phyloP scores from a whole-genome alignment of 768 basidiomycete species.

The Rhizopogon vulgaris region DNA sequence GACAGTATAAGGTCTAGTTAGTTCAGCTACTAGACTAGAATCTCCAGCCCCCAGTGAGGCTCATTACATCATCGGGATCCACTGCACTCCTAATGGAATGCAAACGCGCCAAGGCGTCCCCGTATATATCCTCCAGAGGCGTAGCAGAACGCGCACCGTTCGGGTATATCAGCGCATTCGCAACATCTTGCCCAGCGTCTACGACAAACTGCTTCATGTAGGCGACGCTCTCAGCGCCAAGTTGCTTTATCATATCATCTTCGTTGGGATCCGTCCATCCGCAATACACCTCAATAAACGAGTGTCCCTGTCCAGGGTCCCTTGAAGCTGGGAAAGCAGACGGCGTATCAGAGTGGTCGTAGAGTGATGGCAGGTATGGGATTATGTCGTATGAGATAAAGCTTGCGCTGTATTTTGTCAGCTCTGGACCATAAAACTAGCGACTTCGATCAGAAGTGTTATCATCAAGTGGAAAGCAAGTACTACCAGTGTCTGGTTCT shows the following conservation, averaged over 20 bases:
- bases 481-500: neutral
- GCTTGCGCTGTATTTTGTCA: neutral
- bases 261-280: constrained; percentile 32
- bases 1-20: too few relatives aligned
- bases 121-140: constrained; percentile 48
- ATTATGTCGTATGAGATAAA: constrained; percentile 31
- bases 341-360: constrained; percentile 28
- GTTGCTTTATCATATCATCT: constrained; percentile 37
- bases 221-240: constrained; percentile 32
- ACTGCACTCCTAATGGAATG: constrained; percentile 34
- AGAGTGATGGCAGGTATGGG: constrained; percentile 40
- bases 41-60: constrained; percentile 61
- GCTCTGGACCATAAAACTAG: constrained; percentile 8
- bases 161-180: constrained; percentile 40
- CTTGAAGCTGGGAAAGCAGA: constrained; percentile 44
- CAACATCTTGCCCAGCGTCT: constrained; percentile 38
- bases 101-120: constrained; percentile 38
- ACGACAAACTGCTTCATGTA: constrained; percentile 27
- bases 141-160: constrained; percentile 58
- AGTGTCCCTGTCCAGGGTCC: constrained; percentile 25
- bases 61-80: constrained; percentile 62
- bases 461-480: neutral
- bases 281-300: constrained; percentile 41
- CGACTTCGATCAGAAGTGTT: neutral
- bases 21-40: constrained; percentile 15